Base-by-base conservation (phyloP, 1,139 yeast genomes). In the Arxiozyma heterogenica region DNA sequence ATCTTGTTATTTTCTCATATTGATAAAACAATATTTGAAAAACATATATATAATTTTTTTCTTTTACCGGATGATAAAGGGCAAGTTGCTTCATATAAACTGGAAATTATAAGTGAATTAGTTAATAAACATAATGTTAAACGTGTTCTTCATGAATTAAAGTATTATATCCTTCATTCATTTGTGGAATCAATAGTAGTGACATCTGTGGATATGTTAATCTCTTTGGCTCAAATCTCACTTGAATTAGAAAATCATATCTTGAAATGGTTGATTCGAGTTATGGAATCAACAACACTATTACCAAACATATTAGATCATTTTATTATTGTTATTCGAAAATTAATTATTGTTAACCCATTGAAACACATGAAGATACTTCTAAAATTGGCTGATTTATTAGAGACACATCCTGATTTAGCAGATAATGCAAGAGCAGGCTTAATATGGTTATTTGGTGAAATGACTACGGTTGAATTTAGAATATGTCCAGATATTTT, bases 361-460 rank as follows among this genome's bases (percentile, higher is more conserved):
- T 61, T 63, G 11, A 69, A 67, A 18, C 75, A 80, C 59, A 63
- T 75, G 25, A 65, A 68, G 30, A 71, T 77, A 1, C 70, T 80
- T 51, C 68, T 71, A 52, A 74, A 70, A 57, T 67, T 81, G 38
- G 73, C 79, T 1, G 65, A 59, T 23, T 55, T 64, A 17, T 47
- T 67, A 41, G 54, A 60, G 41, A 50, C 57, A 18, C 55, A 59
- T 42, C 55, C 41, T 6, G 38, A 56, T 23, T 44, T 65, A 50
- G 54, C 71, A 58, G 64, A 67, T 62, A 58, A 76, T 20, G 96
- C 98, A 0, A 81, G 83, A 59, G 90, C 95, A 1, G 86, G 94
- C 54, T 83, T 90, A 22, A 77, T 93, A 20, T 94, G 98, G 98
- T 77, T 91, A 15, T 80, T 93, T 48, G 97, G 98, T 1, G 98